A percentile compares a stretch with the other conserved stretches of the same genome.
phyloP scores from a whole-genome alignment of 1,284 basidiomycete species.

The Papiliotrema laurentii region DNA sequence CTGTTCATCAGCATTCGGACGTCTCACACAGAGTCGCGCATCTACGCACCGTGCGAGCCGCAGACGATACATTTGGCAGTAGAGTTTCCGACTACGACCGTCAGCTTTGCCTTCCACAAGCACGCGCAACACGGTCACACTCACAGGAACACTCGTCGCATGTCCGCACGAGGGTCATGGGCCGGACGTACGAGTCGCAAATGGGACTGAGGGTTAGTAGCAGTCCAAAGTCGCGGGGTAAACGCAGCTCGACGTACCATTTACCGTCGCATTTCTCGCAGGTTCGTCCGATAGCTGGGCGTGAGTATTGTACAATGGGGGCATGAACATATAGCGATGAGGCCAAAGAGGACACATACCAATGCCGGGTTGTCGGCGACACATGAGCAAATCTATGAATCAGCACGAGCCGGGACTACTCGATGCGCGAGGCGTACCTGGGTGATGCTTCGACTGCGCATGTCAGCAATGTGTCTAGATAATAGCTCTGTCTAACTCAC shows the following conservation, averaged over 20 bases:
- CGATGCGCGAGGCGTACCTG: conserved; percentile 56
- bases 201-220: conserved; percentile 66
- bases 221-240: neutral
- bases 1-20: conserved; percentile 50
- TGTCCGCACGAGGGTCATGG: conserved; percentile 93
- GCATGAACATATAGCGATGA: neutral
- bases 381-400: conserved; percentile 83
- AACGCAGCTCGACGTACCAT: conserved; percentile 61
- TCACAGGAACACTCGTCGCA: conserved; percentile 95
- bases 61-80: conserved; percentile 97
- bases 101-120: conserved; percentile 3
- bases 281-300: conserved; percentile 82
- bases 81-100: conserved; percentile 73
- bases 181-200: conserved; percentile 98
- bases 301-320: conserved; percentile 10
- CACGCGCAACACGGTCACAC: conserved; percentile 15
- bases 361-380: conserved; percentile 91
- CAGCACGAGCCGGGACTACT: conserved; percentile 1
- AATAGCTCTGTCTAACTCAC: no score
- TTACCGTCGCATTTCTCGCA: conserved; percentile 99
- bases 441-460: conserved; percentile 77
- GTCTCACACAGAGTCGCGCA: neutral
- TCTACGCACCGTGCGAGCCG: conserved; percentile 71
- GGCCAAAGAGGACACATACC: conserved; percentile 55
- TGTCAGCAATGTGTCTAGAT: conserved; percentile 10